phyloP scores from a whole-genome alignment of 2,329 filamentous ascomycete species.

The Falciphora oryzae region DNA sequence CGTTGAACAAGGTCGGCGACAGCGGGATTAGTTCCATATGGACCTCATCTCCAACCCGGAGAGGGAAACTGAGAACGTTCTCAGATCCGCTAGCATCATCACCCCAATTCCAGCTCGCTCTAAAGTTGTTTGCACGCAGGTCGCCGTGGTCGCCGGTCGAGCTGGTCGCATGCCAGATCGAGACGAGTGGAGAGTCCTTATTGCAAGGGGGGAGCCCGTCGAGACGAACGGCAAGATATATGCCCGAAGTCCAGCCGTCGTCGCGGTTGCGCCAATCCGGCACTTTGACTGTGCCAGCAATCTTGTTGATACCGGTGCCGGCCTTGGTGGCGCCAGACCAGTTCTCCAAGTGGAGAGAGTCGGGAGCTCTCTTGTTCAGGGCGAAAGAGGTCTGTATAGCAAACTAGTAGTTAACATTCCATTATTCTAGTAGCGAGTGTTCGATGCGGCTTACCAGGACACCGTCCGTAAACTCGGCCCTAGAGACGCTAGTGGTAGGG shows the following conservation, averaged over 20 bases:
- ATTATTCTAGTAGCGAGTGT: too few species aligned
- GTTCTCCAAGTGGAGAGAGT: background rate
- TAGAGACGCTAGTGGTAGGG: too few species aligned
- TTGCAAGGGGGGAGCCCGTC: background rate
- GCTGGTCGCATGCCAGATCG: background rate
- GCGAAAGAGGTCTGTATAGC: too few species aligned
- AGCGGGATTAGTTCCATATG: slow-evolving; percentile 32
- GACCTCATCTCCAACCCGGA: background rate
- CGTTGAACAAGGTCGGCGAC: slow-evolving; percentile 8
- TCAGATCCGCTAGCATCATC: background rate
- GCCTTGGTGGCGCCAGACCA: background rate
- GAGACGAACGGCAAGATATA: background rate
- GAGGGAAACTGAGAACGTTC: background rate
- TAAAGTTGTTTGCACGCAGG: background rate
- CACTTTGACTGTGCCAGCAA: background rate
- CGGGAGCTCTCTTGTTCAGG: too few species aligned
- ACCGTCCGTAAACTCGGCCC: too few species aligned
- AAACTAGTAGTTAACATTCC: too few species aligned
- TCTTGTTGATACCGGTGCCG: background rate
- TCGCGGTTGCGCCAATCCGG: background rate
- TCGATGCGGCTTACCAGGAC: too few species aligned
- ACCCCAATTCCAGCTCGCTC: background rate
- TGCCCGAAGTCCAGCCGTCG: background rate
- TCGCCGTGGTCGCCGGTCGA: background rate
- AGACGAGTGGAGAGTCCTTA: background rate